Conservation (phyloP, 2,329 filamentous ascomycete genomes). For the Penicillium sp. region DNA sequence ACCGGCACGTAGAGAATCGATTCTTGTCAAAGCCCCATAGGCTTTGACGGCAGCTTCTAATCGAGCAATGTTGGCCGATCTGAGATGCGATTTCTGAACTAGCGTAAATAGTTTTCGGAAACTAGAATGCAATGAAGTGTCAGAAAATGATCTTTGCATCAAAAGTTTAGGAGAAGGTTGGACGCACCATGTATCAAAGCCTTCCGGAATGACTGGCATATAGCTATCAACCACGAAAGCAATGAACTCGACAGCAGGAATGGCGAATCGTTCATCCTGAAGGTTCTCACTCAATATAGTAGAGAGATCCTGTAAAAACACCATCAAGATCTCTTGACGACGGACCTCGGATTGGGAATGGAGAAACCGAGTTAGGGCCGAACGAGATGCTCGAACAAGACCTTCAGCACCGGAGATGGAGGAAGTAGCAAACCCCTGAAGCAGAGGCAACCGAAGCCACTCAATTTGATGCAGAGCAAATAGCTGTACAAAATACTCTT, state of each 20-base stretch:
- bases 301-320: constrained; percentile 55
- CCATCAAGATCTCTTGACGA: constrained; percentile 44
- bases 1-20: constrained; percentile 53
- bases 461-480: constrained; percentile 38
- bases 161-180: background rate
- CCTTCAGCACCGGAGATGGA: constrained; percentile 48
- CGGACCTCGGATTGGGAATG: constrained; percentile 22
- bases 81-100: constrained; percentile 78
- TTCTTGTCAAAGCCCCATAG: constrained; percentile 69
- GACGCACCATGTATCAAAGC: constrained; percentile 45
- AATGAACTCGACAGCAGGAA: constrained; percentile 75
- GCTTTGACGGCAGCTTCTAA: constrained; percentile 77
- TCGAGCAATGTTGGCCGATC: constrained; percentile 78
- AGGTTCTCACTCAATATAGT: constrained; percentile 57
- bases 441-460: constrained; percentile 40
- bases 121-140: constrained; percentile 27
- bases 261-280: constrained; percentile 67
- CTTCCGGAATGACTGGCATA: constrained; percentile 40
- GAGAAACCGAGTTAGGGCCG: constrained; percentile 43
- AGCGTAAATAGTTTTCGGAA: constrained; percentile 67
- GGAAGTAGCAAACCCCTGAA: constrained; percentile 49
- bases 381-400: constrained; percentile 45
- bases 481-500: constrained; percentile 47
- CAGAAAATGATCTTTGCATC: constrained; percentile 1
- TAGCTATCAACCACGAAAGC: constrained; percentile 73